Evolutionary conservation across 2,329 filamentous ascomycete genomes (phyloP), one percentile per base, ranked within the genome.

Genomic region (Coniochaeta hoffmannii): DNA sequence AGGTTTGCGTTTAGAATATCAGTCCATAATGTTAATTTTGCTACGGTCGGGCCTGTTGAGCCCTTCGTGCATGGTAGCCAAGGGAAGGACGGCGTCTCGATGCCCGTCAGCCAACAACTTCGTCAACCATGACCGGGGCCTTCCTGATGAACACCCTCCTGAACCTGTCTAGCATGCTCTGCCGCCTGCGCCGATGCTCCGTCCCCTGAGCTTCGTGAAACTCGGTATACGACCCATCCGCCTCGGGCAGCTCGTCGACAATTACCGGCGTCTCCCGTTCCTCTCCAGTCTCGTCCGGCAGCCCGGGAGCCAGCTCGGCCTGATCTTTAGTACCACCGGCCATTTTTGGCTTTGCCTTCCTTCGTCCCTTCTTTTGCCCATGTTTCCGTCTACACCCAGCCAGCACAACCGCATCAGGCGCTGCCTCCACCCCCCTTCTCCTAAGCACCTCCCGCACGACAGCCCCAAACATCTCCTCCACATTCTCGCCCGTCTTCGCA

Each of bases 401-500:
- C 2, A 15, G 7, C 2, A 46, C 11, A 28, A 14, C 41, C 4
- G 4, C 11, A 8, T 26, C 22, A 15, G 24, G 8, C 24, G 31
- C 31, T 1, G 15, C 24, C 17, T 57, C 53, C 14, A 53, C 36
- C 8, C 59, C 62, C 58, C 60, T 61, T 36, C 57, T 56, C 22
- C 51, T n/a, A 46, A 66, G 53, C n/a, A 62, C 64, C 41, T 57
- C 60, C 15, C 63, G 57, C 46, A 65, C 61, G 11, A 65, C 34
- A 4, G 59, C 56, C 28, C 84, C 87, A 64, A 88, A 89, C 10
- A 87, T 83, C 57, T 85, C 83, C 57, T 82, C 79, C 12, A 89
- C 86, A 65, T 88, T 86, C 58, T 80, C 74, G 3, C 86, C 86
- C 1, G 82, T 85, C 76, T 87, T 88, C 11, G 86, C 86, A 64